A percentile compares a stretch with the other conserved stretches of the same genome.
phyloP scores from a whole-genome alignment of 2,329 filamentous ascomycete genomes.

The Calcarisporium arbuscula region DNA sequence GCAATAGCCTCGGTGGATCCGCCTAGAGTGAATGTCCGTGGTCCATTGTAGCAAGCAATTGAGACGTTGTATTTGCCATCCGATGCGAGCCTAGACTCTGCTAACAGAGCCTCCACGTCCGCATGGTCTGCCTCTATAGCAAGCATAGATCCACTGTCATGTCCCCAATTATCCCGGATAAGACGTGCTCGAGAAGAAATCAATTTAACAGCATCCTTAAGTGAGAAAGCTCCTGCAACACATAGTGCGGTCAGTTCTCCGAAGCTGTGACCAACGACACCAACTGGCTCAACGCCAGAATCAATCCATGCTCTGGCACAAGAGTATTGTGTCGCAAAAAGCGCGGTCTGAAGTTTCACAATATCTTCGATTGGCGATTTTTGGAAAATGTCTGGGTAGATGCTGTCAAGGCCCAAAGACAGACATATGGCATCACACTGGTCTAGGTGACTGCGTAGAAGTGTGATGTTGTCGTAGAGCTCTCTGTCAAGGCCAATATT shows the following conservation, averaged over 20 bases:
- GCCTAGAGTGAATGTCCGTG: slow-evolving; percentile 33
- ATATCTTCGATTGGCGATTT: slow-evolving; percentile 14
- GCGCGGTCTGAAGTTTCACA: slow-evolving; percentile 27
- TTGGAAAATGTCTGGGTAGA: slow-evolving; percentile 27
- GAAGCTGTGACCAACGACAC: slow-evolving; percentile 32
- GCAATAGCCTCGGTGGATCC: slow-evolving; percentile 25
- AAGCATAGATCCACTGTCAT: slow-evolving; percentile 32
- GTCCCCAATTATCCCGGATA: slow-evolving; percentile 25
- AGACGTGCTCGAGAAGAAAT: slow-evolving; percentile 22
- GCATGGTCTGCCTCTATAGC: slow-evolving; percentile 24
- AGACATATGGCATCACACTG: slow-evolving; percentile 1
- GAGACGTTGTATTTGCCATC: neutral
- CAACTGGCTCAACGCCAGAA: slow-evolving; percentile 16
- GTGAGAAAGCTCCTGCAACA: slow-evolving; percentile 22
- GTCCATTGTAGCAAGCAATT: slow-evolving; percentile 44
- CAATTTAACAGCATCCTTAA: slow-evolving; percentile 24
- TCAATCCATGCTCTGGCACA: slow-evolving; percentile 29
- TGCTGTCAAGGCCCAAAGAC: slow-evolving; percentile 14
- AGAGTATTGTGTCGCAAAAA: slow-evolving; percentile 35
- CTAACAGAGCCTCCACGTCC: slow-evolving; percentile 4
- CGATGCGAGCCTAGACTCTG: too few relatives aligned
- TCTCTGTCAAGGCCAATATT: slow-evolving; percentile 22
- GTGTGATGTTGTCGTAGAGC: slow-evolving; percentile 19
- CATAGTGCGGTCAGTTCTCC: slow-evolving; percentile 35
- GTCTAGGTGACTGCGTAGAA: slow-evolving; percentile 17